Conservation (phyloP, 2,329 filamentous ascomycete genomes). For the Mariannaea elegans region DNA sequence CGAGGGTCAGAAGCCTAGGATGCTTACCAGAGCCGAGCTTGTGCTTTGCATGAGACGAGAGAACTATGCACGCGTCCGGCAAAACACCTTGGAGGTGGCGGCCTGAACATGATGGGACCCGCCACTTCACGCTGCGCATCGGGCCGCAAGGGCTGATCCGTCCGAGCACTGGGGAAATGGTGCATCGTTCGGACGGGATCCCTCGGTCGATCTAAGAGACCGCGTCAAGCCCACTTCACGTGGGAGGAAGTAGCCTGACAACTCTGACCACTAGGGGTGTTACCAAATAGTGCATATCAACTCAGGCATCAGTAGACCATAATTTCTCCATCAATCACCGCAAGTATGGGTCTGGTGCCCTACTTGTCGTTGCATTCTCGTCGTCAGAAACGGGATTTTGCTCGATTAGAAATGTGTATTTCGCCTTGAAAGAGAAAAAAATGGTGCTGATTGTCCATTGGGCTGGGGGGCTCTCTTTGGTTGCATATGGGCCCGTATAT, state of each 20-base stretch:
- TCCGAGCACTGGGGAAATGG: conserved; percentile 31
- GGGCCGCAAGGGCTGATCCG: conserved; percentile 43
- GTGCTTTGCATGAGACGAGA: background rate
- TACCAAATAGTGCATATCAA: background rate
- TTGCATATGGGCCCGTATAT: conserved; percentile 4
- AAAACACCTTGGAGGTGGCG: conserved; percentile 26
- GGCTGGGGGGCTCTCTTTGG: background rate
- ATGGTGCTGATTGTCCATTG: background rate
- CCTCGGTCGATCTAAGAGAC: conserved; percentile 34
- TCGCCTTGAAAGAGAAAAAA: background rate
- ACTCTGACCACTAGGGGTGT: conserved; percentile 1
- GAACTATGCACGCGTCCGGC: conserved; percentile 16
- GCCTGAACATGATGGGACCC: conserved; percentile 33
- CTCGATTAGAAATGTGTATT: background rate
- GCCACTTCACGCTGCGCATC: conserved; percentile 39
- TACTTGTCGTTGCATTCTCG: background rate
- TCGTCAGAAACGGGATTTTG: background rate
- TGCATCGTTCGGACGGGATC: conserved; percentile 31
- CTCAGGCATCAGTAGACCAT: background rate
- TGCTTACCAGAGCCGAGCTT: no score
- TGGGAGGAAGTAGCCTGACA: conserved; percentile 27
- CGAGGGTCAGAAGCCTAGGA: no score
- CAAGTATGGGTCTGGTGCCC: background rate
- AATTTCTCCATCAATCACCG: background rate
- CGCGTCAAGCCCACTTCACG: conserved; percentile 40